Evolutionary conservation across 129 eudicot species (phyloP), one percentile per base, ranked within the genome.

Genomic region (Centaurea solstitialis): DNA sequence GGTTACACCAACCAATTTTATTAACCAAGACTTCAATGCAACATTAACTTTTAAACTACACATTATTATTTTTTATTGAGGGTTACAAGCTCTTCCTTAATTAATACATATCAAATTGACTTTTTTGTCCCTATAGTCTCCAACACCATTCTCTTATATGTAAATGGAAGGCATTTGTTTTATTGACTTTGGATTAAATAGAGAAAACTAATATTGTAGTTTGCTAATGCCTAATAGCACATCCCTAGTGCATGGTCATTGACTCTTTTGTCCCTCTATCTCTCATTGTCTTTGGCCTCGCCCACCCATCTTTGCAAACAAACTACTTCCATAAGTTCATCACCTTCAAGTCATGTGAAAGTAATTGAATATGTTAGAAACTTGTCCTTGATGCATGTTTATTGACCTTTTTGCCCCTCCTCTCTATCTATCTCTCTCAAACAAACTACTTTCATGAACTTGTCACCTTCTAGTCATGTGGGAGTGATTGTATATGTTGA

Each of bases 1-100:
- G 80, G 80, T 53, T 81, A 50, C 28, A 81, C 82, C 76, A 79
- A 79, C 80, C 69, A 43, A 47, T 6, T 15, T 33, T 40, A 20
- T 28, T 33, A 20, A 1, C 65, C 65, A 57, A 57, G 22, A 57
- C 65, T 57, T 57, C 20, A 57, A 57, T 57, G 65, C 65, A 57
- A 57, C 20, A 11, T 23, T 68, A 0, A 26, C 5, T 68, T 24
- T 23, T 17, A 4, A 68, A 26, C 18, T 10, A 68, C 39, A 68
- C 39, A 30, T 3, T 3, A 22, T 66, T 26, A 65, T 21, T 33
- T 33, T 3, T 33, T 4, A 33, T 33, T 33, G 37, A 33, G 37
- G 37, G 37, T 33, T 33, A 20, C 70, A 22, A 22, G 17, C 23
- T 66, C 13, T 65, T 20, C 5, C 4, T 12, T 47, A 47, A 47